phyloP scores from a whole-genome alignment of 176 grass and related monocot species.

The Oryza longistaminata region DNA sequence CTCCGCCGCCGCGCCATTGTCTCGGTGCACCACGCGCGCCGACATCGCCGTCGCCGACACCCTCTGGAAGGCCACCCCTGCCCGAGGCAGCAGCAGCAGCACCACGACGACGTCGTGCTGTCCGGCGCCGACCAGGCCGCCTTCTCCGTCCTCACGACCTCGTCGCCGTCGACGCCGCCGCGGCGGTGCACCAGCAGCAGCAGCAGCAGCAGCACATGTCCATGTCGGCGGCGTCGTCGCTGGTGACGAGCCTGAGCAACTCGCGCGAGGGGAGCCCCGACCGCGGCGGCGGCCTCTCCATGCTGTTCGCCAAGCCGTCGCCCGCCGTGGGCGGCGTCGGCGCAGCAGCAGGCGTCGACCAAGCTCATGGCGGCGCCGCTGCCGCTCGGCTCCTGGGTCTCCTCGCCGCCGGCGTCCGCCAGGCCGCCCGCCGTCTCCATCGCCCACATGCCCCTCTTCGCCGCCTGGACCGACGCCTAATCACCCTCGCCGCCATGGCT shows the following conservation, averaged over 20 bases:
- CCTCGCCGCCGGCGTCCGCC: slow-evolving; percentile 37
- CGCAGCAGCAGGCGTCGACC: neutral
- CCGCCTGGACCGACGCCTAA: slow-evolving; percentile 90
- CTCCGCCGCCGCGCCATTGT: neutral
- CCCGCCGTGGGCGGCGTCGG: neutral
- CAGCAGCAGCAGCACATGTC: neutral
- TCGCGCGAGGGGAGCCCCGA: slow-evolving; percentile 69
- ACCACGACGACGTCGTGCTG: slow-evolving; percentile 1
- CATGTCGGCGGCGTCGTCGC: slow-evolving; percentile 49
- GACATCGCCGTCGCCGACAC: neutral
- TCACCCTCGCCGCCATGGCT: neutral
- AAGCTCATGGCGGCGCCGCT: slow-evolving; percentile 55
- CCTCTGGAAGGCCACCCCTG: slow-evolving; percentile 17
- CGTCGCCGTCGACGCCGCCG: slow-evolving; percentile 24
- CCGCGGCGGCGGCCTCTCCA: slow-evolving; percentile 62
- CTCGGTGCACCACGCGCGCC: neutral
- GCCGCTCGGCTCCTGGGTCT: slow-evolving; percentile 61
- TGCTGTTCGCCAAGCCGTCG: slow-evolving; percentile 72
- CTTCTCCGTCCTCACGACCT: slow-evolving; percentile 57
- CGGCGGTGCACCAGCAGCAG: neutral
- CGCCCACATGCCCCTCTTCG: slow-evolving; percentile 83
- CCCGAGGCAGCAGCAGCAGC: neutral
- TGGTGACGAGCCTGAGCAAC: slow-evolving; percentile 61
- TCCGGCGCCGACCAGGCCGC: slow-evolving; percentile 27
- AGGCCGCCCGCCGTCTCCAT: slow-evolving; percentile 75